A percentile compares a stretch with the other conserved stretches of the same genome.
Evolutionary conservation across 306 rosid genomes (phyloP).

Genomic region (Citrullus mucosospermus): DNA sequence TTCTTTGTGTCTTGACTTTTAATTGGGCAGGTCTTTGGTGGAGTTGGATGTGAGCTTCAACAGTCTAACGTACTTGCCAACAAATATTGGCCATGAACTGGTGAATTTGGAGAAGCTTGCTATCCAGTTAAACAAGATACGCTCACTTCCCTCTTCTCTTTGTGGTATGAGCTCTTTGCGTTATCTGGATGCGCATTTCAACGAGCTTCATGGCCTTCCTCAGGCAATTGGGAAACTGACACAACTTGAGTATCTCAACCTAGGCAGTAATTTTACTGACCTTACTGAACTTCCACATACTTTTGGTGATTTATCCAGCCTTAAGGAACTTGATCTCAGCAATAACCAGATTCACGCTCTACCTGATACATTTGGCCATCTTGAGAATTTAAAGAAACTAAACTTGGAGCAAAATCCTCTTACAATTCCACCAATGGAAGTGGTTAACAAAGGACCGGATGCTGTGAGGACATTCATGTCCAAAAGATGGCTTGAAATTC

Average conservation of each 20-base stretch:
- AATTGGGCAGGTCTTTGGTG: conserved; percentile 69
- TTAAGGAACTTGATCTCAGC: conserved; percentile 83
- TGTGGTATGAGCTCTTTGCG: conserved; percentile 74
- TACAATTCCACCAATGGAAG: conserved; percentile 59
- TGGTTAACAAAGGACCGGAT: conserved; percentile 52
- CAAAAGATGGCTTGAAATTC: conserved; percentile 68
- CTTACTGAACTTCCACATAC: conserved; percentile 70
- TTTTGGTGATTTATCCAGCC: conserved; percentile 67
- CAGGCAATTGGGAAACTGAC: conserved; percentile 53
- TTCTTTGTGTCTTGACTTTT: background rate
- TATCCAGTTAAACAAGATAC: conserved; percentile 67
- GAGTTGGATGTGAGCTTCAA: conserved; percentile 89
- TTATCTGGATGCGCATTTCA: conserved; percentile 83
- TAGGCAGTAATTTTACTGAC: conserved; percentile 79
- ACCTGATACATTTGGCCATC: conserved; percentile 86
- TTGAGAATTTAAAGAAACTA: conserved; percentile 56
- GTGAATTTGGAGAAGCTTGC: conserved; percentile 46
- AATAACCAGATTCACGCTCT: conserved; percentile 85
- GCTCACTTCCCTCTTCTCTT: conserved; percentile 69
- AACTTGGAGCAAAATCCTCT: conserved; percentile 89
- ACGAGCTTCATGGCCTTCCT: conserved; percentile 83
- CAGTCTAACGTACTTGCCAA: conserved; percentile 76
- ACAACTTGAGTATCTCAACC: conserved; percentile 49
- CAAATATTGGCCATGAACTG: conserved; percentile 74
- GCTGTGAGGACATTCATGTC: conserved; percentile 66